These are phyloP conservation scores for Cenococcum geophilum DNA, from an alignment of 495 filamentous ascomycete genomes.

Conservation along the genomic window DNA sequence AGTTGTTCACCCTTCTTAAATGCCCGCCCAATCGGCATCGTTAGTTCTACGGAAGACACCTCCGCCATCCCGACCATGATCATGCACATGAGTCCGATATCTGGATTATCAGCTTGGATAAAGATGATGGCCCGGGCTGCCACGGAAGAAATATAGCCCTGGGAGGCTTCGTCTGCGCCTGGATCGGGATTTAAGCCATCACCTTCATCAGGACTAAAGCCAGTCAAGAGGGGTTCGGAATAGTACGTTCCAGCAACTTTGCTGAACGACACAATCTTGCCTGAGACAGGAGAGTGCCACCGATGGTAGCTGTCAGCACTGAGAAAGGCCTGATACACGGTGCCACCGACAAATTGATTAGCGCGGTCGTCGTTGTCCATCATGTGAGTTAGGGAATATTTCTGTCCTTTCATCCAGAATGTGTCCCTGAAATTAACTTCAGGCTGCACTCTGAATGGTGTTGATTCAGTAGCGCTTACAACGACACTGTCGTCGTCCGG, in stretches of 20 bases:
- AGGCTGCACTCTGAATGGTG: constrained; percentile 44
- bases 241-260: constrained; percentile 57
- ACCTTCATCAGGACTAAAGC: constrained; percentile 32
- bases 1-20: constrained; percentile 60
- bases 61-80: constrained; percentile 67
- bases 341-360: constrained; percentile 33
- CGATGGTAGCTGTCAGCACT: constrained; percentile 34
- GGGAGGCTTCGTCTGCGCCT: constrained; percentile 36
- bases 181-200: constrained; percentile 27
- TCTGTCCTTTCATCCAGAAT: constrained; percentile 69
- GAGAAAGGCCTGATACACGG: constrained; percentile 37
- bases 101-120: constrained; percentile 60
- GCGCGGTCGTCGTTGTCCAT: constrained; percentile 27
- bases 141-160: constrained; percentile 55
- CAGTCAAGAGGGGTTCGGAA: constrained; percentile 55
- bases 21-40: constrained; percentile 53
- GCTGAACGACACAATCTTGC: constrained; percentile 30
- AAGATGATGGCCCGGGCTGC: constrained; percentile 60
- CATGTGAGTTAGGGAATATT: constrained; percentile 36
- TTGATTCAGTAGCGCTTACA: constrained; percentile 61
- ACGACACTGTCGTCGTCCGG: constrained; percentile 53
- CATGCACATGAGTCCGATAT: constrained; percentile 60
- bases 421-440: constrained; percentile 44
- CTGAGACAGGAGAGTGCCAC: constrained; percentile 35
- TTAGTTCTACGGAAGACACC: constrained; percentile 62